Percentiles rank a stretch among this genome's conserved stretches.
Evolutionary conservation across 2,329 filamentous ascomycete species (phyloP).

Genomic region (Cryphonectria japonica): DNA sequence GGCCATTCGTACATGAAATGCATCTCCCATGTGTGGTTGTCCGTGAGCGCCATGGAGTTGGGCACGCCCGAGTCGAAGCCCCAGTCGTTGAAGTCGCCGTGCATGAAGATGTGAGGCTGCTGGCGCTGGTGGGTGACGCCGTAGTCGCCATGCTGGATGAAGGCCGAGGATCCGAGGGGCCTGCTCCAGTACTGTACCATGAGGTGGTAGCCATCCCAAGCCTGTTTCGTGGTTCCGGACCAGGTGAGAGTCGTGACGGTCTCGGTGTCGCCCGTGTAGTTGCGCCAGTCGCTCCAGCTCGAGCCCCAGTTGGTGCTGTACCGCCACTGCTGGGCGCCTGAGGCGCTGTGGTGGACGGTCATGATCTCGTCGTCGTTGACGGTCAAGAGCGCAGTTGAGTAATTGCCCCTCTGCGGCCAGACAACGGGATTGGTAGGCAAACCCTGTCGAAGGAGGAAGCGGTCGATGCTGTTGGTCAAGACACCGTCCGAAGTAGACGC

Average conservation of each 20-base stretch:
- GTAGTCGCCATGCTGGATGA: constrained; percentile 61
- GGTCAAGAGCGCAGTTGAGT: constrained; percentile 49
- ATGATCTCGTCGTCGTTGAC: constrained; percentile 41
- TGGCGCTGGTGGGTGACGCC: constrained; percentile 48
- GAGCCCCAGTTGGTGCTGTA: constrained; percentile 65
- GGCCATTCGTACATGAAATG: constrained; percentile 67
- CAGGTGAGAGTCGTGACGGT: constrained; percentile 55
- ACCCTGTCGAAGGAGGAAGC: constrained; percentile 61
- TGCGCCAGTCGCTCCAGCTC: constrained; percentile 60
- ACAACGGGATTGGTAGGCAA: constrained; percentile 61
- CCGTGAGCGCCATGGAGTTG: constrained; percentile 52
- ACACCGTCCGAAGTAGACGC: constrained; percentile 46
- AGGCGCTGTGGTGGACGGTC: constrained; percentile 59
- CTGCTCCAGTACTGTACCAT: constrained; percentile 65
- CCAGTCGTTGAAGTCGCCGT: constrained; percentile 64
- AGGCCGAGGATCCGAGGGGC: constrained; percentile 60
- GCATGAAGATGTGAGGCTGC: constrained; percentile 65
- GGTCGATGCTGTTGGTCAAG: constrained; percentile 57
- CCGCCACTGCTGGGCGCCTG: constrained; percentile 64
- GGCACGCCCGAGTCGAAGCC: constrained; percentile 62
- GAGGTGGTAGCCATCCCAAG: constrained; percentile 64
- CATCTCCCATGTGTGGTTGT: constrained; percentile 58
- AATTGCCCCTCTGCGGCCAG: constrained; percentile 58
- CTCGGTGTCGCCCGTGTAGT: constrained; percentile 56
- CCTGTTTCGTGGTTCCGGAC: constrained; percentile 58